These are phyloP conservation scores for Bassia scoparia DNA, from an alignment of 148 eudicot genomes.

Conservation along the genomic window DNA sequence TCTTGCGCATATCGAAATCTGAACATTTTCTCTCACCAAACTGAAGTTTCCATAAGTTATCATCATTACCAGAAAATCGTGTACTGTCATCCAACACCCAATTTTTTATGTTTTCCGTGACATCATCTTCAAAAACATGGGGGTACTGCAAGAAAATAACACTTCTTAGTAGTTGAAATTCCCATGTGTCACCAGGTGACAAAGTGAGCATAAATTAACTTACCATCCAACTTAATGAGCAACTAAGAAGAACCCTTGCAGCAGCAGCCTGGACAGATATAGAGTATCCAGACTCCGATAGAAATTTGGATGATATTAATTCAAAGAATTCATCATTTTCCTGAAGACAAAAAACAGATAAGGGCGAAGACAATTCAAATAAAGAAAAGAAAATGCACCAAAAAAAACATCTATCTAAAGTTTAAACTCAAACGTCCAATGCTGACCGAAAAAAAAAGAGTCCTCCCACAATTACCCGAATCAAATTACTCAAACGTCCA, in stretches of 20 bases:
- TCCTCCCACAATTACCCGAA: slow-evolving; percentile 51
- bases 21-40: slow-evolving; percentile 48
- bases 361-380: background rate
- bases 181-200: background rate
- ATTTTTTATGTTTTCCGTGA: slow-evolving; percentile 64
- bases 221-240: slow-evolving; percentile 95
- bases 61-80: slow-evolving; percentile 43
- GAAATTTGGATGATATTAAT: slow-evolving; percentile 72
- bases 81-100: slow-evolving; percentile 78
- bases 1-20: slow-evolving; percentile 81
- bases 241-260: slow-evolving; percentile 78
- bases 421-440: background rate
- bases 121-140: slow-evolving; percentile 89
- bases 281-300: slow-evolving; percentile 71
- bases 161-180: slow-evolving; percentile 5
- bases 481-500: slow-evolving; percentile 73
- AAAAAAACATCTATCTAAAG: background rate
- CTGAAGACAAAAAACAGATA: slow-evolving; percentile 43
- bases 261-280: slow-evolving; percentile 81
- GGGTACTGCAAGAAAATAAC: slow-evolving; percentile 59
- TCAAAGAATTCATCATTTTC: slow-evolving; percentile 97
- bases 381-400: background rate
- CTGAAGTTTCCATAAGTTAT: slow-evolving; percentile 52
- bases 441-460: too few relatives aligned
- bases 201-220: slow-evolving; percentile 4